Base-by-base conservation (phyloP, 352 stramenopile genomes). In the Phytopythium vexans region DNA sequence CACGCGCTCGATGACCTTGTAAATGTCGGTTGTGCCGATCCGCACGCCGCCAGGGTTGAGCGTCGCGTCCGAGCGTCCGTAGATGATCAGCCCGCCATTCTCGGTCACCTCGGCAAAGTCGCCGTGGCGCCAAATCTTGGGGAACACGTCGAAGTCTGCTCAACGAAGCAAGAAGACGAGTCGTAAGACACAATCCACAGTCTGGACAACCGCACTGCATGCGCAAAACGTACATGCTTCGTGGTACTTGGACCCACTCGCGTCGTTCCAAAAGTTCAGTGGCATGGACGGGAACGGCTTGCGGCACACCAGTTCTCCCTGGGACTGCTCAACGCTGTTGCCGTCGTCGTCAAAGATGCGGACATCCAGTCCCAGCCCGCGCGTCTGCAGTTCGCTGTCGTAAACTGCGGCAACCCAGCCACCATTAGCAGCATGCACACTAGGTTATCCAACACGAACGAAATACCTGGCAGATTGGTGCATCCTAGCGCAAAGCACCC, bases 231-330 rank as follows among this genome's bases (percentile, higher is more conserved):
- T 61, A 90, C 77, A 94, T 15, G 83, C 83, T 35, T 64, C 68
- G 39, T 77, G 74, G 64, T 93, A 92, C 66, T 92, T 93, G 41
- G 64, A 68, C n/a, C 83, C 82, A 35, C 72, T 82, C 1, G 48
- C 63, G 45, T 95, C 86, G 49, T 84, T 84, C 78, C 79, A 90
- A 51, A 95, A 95, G 60, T 77, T 65, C 5, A 92, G 61, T 39
- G 86, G 86, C 82, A 92, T 92, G 8, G 82, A 93, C 37, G 86
- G 83, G 61, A 95, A 95, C 15, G 86, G 83, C 60, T 87, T 83
- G 56, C 71, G 68, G 51, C 78, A 89, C 14, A 88, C 73, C 15
- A 90, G 59, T 39, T 89, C 82, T 31, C 77, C 79, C 56, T 91
- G 69, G 34, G 71, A 56, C 54, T 77, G 41, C 47, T 61, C 27